Percentiles rank a stretch among this genome's conserved stretches.
These are phyloP conservation scores for Fusarium mangiferae DNA, from an alignment of 2,329 filamentous ascomycete genomes.

Conservation along the genomic window DNA sequence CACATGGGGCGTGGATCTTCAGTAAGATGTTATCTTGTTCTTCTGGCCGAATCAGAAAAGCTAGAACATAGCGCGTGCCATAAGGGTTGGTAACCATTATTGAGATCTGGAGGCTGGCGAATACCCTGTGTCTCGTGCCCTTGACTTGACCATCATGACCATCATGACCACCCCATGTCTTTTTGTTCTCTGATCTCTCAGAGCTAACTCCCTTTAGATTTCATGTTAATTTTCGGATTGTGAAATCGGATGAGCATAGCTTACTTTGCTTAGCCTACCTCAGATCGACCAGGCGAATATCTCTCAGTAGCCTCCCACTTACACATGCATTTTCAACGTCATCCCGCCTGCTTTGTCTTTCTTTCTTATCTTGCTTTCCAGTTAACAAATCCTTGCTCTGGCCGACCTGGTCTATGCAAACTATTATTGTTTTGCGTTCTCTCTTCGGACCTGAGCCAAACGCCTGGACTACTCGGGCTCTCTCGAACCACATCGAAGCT, in stretches of 20 bases:
- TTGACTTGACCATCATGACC: neutral
- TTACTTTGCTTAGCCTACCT: neutral
- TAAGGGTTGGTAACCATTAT: slow-evolving; percentile 6
- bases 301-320: slow-evolving; percentile 2
- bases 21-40: neutral
- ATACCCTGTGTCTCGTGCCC: neutral
- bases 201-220: neutral
- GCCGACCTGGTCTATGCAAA: neutral
- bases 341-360: neutral
- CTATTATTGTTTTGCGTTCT: neutral
- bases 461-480: slow-evolving; percentile 1
- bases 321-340: neutral
- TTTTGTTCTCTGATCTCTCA: neutral
- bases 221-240: neutral
- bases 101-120: neutral
- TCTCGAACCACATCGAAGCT: neutral
- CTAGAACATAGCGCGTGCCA: slow-evolving; percentile 1
- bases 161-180: neutral
- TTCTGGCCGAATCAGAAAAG: slow-evolving; percentile 9
- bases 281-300: neutral
- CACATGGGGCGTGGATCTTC: slow-evolving; percentile 1
- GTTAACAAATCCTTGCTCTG: neutral
- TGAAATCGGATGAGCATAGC: neutral
- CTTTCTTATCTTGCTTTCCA: neutral
- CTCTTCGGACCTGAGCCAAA: neutral